These are phyloP conservation scores for Aspergillus haitiensis DNA, from an alignment of 495 filamentous ascomycete species.

Conservation along the genomic window DNA sequence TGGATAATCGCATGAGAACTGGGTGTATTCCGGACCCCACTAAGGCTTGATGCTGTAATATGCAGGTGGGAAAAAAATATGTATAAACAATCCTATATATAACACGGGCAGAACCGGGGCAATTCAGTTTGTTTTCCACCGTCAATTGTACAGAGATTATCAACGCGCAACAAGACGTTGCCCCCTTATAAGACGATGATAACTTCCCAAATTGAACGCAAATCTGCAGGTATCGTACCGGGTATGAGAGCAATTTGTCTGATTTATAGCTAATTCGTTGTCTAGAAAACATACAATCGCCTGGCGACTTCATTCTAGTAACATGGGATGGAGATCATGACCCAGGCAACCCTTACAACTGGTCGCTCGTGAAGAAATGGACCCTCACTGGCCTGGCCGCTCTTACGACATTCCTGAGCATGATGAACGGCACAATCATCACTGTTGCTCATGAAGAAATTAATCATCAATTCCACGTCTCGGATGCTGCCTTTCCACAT, in stretches of 20 bases:
- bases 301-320: neutral
- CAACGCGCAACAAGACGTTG: too few relatives aligned
- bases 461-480: conserved; percentile 42
- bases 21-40: neutral
- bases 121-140: too few relatives aligned
- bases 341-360: conserved; percentile 61
- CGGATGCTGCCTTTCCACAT: conserved; percentile 49
- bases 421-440: conserved; percentile 49
- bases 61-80: neutral
- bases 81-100: too few relatives aligned
- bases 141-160: too few relatives aligned
- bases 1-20: neutral
- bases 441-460: conserved; percentile 41
- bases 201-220: too few relatives aligned
- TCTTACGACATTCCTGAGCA: conserved; percentile 35
- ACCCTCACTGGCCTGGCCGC: conserved; percentile 28
- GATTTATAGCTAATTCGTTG: neutral
- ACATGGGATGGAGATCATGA: conserved; percentile 30
- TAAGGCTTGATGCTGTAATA: neutral
- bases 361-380: conserved; percentile 52
- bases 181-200: too few relatives aligned
- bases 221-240: too few relatives aligned
- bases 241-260: too few relatives aligned
- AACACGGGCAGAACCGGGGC: too few relatives aligned
- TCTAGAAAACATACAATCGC: neutral